Percentiles rank a stretch among this genome's conserved stretches.
phyloP scores from a whole-genome alignment of 2,329 filamentous ascomycete species.

The Metarhizium humberi region DNA sequence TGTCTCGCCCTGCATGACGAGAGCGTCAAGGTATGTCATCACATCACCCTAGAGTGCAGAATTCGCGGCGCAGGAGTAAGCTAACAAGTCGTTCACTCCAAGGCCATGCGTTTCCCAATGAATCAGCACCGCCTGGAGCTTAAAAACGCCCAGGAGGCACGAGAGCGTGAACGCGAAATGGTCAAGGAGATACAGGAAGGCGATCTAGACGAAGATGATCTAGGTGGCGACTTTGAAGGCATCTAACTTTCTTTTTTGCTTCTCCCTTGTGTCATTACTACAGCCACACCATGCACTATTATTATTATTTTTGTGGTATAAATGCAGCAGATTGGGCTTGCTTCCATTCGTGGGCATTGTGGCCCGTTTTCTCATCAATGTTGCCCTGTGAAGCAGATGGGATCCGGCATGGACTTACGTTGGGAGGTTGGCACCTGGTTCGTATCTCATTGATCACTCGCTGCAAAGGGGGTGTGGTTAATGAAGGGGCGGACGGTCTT shows the following conservation, averaged over 20 bases:
- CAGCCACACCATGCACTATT: slow-evolving; percentile 1
- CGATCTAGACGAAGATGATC: slow-evolving; percentile 92
- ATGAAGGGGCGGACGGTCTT: neutral
- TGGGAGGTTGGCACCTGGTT: neutral
- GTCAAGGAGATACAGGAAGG: slow-evolving; percentile 98
- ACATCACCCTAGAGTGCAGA: neutral
- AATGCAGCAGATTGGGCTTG: neutral
- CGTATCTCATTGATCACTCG: neutral
- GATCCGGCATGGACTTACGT: neutral
- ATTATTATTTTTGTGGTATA: neutral
- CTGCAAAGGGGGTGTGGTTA: neutral
- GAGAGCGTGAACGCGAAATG: slow-evolving; percentile 90
- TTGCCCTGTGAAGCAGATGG: neutral
- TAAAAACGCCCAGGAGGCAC: slow-evolving; percentile 97
- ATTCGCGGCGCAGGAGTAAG: neutral
- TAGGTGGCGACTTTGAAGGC: slow-evolving; percentile 90
- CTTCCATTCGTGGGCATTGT: neutral
- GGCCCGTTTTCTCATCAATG: neutral
- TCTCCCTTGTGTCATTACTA: slow-evolving; percentile 8
- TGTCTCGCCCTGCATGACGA: slow-evolving; percentile 91
- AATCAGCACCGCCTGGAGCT: slow-evolving; percentile 96
- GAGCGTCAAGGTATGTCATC: slow-evolving; percentile 74
- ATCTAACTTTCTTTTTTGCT: slow-evolving; percentile 49
- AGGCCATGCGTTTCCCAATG: slow-evolving; percentile 99
- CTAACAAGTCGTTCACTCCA: slow-evolving; percentile 9